Evolutionary conservation across 495 filamentous ascomycete species (phyloP), one percentile per base, ranked within the genome.

Genomic region (Hypoxylon fuscum): DNA sequence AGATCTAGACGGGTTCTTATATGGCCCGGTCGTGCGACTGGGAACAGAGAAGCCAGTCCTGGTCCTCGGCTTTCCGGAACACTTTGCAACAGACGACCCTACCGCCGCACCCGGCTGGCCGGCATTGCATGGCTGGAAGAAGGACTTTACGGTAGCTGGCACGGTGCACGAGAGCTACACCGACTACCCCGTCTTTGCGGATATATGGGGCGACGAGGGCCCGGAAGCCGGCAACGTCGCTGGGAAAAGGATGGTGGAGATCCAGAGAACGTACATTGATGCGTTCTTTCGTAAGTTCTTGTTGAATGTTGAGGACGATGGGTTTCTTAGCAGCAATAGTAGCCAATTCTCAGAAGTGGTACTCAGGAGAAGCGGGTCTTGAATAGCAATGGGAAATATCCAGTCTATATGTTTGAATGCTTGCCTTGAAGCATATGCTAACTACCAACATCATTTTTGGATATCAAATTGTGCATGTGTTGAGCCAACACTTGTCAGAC

Each of bases 1-100:
- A 4, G 77, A 81, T 52, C 58, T 83, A 31, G 83, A 85, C 52
- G 82, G 83, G 0, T 34, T 56, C 0, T 47, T 81, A 42, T 78
- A 64, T 42, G 78, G 58, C 12, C 5, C 51, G 0, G 54, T 56
- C 8, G 34, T 43, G 11, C 34, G 54, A 21, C 3, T 34, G 17
- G 62, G 62, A 5, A 66, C 59, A 3, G 63, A 63, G 10, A 49
- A 31, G 27, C 67, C 63, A 6, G 58, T 63, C n/a, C 23, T 67
- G 3, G 32, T 57, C 22, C 37, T 62, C 18, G 56, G 45, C 5
- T 40, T 37, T 11, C 61, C 25, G 7, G 22, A 43, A 2, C 45
- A 49, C 34, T 27, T 21, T 4, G n/a, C 46, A 4, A 60, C 29
- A 2, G 55, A 64, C 29, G 44, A 52, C 1, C 37, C 49, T 2